A percentile compares a stretch with the other conserved stretches of the same genome.
These are phyloP conservation scores for Myxozyma melibiosi DNA, from an alignment of 805 yeast genomes.

Conservation along the genomic window DNA sequence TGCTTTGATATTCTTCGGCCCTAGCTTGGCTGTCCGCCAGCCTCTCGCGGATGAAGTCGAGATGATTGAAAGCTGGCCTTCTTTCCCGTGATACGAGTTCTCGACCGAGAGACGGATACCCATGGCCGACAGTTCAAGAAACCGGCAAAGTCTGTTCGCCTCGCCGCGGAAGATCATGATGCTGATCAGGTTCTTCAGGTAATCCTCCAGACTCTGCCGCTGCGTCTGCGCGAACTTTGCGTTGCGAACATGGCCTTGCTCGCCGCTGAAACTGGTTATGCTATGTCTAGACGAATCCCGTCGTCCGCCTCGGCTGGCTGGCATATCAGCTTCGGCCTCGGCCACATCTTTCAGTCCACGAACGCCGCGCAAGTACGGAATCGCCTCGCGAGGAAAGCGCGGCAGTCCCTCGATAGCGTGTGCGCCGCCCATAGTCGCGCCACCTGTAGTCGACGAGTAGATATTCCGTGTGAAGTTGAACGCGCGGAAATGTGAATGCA, in stretches of 20 bases:
- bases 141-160: constrained; percentile 78
- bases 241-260: constrained; percentile 11
- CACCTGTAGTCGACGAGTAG: constrained; percentile 19
- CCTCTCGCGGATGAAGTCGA: constrained; percentile 88
- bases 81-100: constrained; percentile 79
- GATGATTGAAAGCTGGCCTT: constrained; percentile 78
- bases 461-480: constrained; percentile 44
- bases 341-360: constrained; percentile 21
- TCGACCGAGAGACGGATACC: constrained; percentile 83
- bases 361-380: constrained; percentile 35
- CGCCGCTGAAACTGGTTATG: background rate
- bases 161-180: constrained; percentile 73
- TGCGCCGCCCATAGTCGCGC: constrained; percentile 35
- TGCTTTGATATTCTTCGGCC: constrained; percentile 72
- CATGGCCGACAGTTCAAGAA: constrained; percentile 86
- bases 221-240: constrained; percentile 27
- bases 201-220: constrained; percentile 56
- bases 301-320: constrained; percentile 9
- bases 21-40: constrained; percentile 92
- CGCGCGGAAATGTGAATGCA: constrained; percentile 70
- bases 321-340: constrained; percentile 2
- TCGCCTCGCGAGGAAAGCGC: constrained; percentile 47
- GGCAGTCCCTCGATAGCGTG: constrained; percentile 41
- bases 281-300: constrained; percentile 5
- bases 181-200: constrained; percentile 62